phyloP scores from a whole-genome alignment of 495 filamentous ascomycete species.

The Hypoxylon lenormandii region DNA sequence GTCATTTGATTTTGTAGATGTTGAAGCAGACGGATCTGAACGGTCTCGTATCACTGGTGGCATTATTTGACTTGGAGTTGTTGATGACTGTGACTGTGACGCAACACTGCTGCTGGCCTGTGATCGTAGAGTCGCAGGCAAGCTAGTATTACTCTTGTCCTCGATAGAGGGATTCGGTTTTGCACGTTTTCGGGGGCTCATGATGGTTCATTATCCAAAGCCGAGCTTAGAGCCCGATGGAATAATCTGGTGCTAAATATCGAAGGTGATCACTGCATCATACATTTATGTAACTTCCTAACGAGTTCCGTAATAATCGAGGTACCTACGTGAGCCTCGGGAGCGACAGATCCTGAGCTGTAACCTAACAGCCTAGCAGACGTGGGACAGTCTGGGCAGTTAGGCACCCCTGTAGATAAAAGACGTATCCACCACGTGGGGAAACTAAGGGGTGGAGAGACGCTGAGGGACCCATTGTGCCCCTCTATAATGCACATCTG shows the following conservation, averaged over 20 bases:
- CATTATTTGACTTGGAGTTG: constrained; percentile 30
- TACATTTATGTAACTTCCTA: too few relatives aligned
- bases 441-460: too few relatives aligned
- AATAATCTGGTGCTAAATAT: constrained; percentile 3
- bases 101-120: constrained; percentile 53
- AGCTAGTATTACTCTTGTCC: constrained; percentile 53
- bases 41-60: constrained; percentile 34
- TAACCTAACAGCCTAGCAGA: neutral
- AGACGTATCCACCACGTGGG: neutral
- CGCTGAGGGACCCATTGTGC: too few relatives aligned
- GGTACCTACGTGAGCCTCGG: constrained; percentile 26
- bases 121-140: constrained; percentile 46
- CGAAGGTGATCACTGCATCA: constrained; percentile 10
- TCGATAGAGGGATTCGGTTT: constrained; percentile 65
- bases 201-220: constrained; percentile 40
- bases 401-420: constrained; percentile 18
- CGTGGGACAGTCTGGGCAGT: constrained; percentile 6
- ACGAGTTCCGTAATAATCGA: too few relatives aligned
- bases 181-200: constrained; percentile 73
- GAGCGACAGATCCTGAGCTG: constrained; percentile 22
- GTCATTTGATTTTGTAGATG: constrained; percentile 28
- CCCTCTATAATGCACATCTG: neutral
- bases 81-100: constrained; percentile 34
- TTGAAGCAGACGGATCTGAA: constrained; percentile 20
- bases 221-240: constrained; percentile 8